Evolutionary conservation across 2,329 filamentous ascomycete genomes (phyloP), one percentile per base, ranked within the genome.

Genomic region (Fusarium sp.): DNA sequence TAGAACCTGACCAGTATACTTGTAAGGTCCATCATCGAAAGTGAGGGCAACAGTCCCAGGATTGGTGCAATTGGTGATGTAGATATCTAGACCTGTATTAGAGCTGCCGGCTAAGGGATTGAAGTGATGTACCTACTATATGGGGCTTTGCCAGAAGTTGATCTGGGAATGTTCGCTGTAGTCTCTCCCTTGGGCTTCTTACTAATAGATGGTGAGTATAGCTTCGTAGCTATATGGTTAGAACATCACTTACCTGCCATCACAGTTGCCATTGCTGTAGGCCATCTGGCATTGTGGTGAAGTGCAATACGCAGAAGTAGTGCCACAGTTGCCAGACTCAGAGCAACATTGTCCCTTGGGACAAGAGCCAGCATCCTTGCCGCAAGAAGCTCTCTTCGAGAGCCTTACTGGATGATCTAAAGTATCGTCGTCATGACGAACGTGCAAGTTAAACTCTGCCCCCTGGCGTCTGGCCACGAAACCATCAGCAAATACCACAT

Each of bases 11-110:
- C 66, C 58, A 1, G 83, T 86, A 66, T 80, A 84, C 7, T 68
- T 62, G 59, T 77, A 83, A 2, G 83, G 83, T 0, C 83, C 82
- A 45, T 85, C 83, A 65, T 85, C 83, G 66, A 80, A 84, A 3
- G 82, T 84, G 27, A 85, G 74, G 0, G 83, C 83, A 21, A 83
- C 73, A 20, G 74, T 78, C 7, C 77, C 79, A 1, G 77, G 75
- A 16, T 61, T 61, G 7, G 70, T 76, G 59, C 79, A 81, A 4
- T 69, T 76, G 2, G 75, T 83, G 43, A 81, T 79, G 32, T 73
- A 71, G 4, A 68, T 61, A 47, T 78, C 78, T 79, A 27, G 9
- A 6, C 2, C 6, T 12, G 21, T 13, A 21, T 69, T 34, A 60
- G 43, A 72, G 69, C 4, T 47, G 5, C 2, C n/a, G 16, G 20